A percentile compares a stretch with the other conserved stretches of the same genome.
Conservation (phyloP, 306 rosid genomes). For the Malus sieversii region DNA sequence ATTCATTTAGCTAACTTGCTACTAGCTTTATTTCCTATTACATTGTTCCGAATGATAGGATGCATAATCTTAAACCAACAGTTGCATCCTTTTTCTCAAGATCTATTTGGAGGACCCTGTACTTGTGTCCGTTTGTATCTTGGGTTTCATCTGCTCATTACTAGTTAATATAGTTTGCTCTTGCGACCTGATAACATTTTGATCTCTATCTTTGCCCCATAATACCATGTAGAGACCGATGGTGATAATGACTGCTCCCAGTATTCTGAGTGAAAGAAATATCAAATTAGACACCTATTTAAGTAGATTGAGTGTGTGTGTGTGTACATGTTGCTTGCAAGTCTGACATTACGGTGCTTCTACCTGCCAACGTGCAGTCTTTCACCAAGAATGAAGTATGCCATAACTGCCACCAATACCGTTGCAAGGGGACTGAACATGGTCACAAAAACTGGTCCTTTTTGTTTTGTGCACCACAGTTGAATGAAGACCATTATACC, state of each 20-base stretch:
- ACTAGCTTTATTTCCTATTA: neutral
- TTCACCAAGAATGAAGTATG: constrained; percentile 33
- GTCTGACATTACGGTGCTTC: neutral
- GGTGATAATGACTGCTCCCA: constrained; percentile 35
- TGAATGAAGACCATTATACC: constrained; percentile 21
- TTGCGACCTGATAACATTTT: constrained; percentile 10
- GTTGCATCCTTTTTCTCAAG: neutral
- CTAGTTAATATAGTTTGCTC: neutral
- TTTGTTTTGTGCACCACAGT: constrained; percentile 24
- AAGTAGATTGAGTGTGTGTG: neutral
- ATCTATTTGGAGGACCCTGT: constrained; percentile 7
- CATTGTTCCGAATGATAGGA: neutral
- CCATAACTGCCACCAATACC: constrained; percentile 22
- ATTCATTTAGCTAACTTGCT: neutral
- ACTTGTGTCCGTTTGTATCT: neutral
- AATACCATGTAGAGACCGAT: constrained; percentile 31
- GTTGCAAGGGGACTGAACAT: constrained; percentile 33
- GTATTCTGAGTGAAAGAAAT: constrained; percentile 23
- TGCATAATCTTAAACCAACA: neutral
- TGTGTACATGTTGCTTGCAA: neutral
- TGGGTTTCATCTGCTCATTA: constrained; percentile 5
- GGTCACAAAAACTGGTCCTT: constrained; percentile 37
- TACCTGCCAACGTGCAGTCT: constrained; percentile 37
- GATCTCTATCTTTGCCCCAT: constrained; percentile 40
- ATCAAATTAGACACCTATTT: neutral